A percentile compares a stretch with the other conserved stretches of the same genome.
Evolutionary conservation across 805 yeast genomes (phyloP).

Genomic region (Nakazawaea populi): DNA sequence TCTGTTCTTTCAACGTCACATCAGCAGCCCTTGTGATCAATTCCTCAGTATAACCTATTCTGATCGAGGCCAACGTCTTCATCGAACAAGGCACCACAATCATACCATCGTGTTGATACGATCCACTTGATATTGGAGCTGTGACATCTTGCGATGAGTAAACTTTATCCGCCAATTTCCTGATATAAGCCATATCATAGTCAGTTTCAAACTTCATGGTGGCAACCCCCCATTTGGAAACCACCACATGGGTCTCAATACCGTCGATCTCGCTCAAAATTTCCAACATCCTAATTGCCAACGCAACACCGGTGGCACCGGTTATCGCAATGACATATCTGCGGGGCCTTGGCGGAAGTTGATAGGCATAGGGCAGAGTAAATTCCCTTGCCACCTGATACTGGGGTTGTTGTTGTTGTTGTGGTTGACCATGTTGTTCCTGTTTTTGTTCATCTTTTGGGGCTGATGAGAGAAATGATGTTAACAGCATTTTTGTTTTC

Average conservation of each 20-base stretch:
- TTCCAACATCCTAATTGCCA: conserved; percentile 20
- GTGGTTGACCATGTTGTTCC: neutral
- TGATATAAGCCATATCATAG: conserved; percentile 15
- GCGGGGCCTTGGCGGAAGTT: conserved; percentile 13
- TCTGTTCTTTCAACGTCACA: conserved; percentile 21
- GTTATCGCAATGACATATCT: conserved; percentile 23
- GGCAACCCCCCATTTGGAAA: conserved; percentile 24
- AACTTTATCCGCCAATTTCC: conserved; percentile 13
- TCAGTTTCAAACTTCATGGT: conserved; percentile 25
- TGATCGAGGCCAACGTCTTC: conserved; percentile 23
- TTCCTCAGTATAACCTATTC: conserved; percentile 23
- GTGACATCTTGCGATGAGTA: conserved; percentile 21
- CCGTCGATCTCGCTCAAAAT: conserved; percentile 12
- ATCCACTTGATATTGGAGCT: conserved; percentile 23
- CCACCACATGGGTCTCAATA: conserved; percentile 21
- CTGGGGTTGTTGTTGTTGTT: neutral
- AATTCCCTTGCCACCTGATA: neutral
- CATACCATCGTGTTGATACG: conserved; percentile 25
- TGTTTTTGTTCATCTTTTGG: neutral
- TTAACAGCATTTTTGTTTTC: neutral
- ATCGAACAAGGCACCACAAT: conserved; percentile 25
- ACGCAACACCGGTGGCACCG: conserved; percentile 22
- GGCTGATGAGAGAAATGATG: neutral
- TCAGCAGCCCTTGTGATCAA: conserved; percentile 24
- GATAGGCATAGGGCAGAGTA: neutral